phyloP scores from a whole-genome alignment of 2,329 filamentous ascomycete genomes.

The Neophaeococcomyces aloes region DNA sequence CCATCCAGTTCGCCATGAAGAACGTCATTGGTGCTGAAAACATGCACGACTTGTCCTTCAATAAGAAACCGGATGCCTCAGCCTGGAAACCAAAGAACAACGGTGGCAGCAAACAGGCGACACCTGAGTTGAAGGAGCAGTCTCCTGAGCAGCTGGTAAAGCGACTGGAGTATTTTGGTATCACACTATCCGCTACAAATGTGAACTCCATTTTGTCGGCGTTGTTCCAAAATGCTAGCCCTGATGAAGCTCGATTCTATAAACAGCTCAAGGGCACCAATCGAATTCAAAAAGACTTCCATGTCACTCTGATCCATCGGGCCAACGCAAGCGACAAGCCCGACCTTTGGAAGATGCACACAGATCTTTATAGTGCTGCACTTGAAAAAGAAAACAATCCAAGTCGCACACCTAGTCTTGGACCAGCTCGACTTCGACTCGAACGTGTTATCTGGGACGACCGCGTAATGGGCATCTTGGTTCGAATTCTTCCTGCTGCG shows the following conservation, averaged over 20 bases:
- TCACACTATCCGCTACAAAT: conserved; percentile 43
- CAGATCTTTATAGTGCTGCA: conserved; percentile 41
- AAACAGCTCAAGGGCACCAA: conserved; percentile 60
- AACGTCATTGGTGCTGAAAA: conserved; percentile 58
- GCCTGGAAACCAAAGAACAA: conserved; percentile 15
- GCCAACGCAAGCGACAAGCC: conserved; percentile 50
- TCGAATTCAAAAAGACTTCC: conserved; percentile 75
- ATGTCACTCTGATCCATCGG: conserved; percentile 87
- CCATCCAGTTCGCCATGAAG: conserved; percentile 63
- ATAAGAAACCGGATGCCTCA: conserved; percentile 26
- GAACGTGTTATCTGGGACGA: conserved; percentile 69
- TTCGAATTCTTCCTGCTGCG: conserved; percentile 46
- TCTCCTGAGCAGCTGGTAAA: conserved; percentile 29
- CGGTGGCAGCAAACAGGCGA: conserved; percentile 18
- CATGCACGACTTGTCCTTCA: conserved; percentile 56
- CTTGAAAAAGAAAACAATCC: conserved; percentile 22
- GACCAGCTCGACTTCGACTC: conserved; percentile 40
- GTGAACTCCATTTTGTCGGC: conserved; percentile 54
- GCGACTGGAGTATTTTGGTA: conserved; percentile 57
- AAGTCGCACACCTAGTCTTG: conserved; percentile 25
- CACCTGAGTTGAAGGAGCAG: conserved; percentile 23
- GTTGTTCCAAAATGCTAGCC: conserved; percentile 51
- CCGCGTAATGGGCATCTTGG: conserved; percentile 83
- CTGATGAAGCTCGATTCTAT: conserved; percentile 57
- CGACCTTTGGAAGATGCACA: conserved; percentile 66